Base-by-base conservation (phyloP, 1,284 basidiomycete species). In the Ganoderma leucocontextum region DNA sequence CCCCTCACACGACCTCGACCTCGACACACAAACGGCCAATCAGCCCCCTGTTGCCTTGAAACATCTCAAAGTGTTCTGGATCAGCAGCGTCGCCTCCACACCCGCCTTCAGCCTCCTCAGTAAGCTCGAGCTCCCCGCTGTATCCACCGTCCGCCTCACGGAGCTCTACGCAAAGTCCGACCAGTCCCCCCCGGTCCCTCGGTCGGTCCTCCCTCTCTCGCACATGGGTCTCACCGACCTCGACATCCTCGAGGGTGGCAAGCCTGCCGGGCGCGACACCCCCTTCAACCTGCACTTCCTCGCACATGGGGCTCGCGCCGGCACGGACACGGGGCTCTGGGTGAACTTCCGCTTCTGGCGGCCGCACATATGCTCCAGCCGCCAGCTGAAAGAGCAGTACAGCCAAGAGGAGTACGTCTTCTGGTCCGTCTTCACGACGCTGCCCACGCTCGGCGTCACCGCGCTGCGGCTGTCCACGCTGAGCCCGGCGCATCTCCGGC, bases 201-300 rank as follows among this genome's bases (percentile, higher is more conserved):
- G 9, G 2, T 15, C 39, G 3, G 9, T 9, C 19, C 47, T 49
- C 47, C 22, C n/a, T 8, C 47, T 49, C 47, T 7, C 9, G 47
- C 47, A 49, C 47, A 49, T 49, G 47, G 9, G 22, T 22, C 47
- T 49, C 22, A 4, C 47, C 47, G 9, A 49, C 22, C 47, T 49
- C 47, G 47, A 49, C 47, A 49, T 49, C 47, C 47, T 49, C 47
- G 47, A 49, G 22, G 19, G 47, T 22, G 47, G 47, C 47, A 22
- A 25, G 47, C 47, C 8, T 8, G n/a, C 47, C 2, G 47, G 47
- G 22, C 47, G 9, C 22, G 47, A 25, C n/a, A 49, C 47, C 7
- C 47, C 47, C 47, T 25, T 49, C 47, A 22, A 4, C 8, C 47
- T 49, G 2, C 47, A 25, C 47, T 49, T 49, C 47, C 4, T 49